A percentile compares a stretch with the other conserved stretches of the same genome.
These are phyloP conservation scores for Persicaria tinctoria DNA, from an alignment of 148 eudicot species.

Conservation along the genomic window DNA sequence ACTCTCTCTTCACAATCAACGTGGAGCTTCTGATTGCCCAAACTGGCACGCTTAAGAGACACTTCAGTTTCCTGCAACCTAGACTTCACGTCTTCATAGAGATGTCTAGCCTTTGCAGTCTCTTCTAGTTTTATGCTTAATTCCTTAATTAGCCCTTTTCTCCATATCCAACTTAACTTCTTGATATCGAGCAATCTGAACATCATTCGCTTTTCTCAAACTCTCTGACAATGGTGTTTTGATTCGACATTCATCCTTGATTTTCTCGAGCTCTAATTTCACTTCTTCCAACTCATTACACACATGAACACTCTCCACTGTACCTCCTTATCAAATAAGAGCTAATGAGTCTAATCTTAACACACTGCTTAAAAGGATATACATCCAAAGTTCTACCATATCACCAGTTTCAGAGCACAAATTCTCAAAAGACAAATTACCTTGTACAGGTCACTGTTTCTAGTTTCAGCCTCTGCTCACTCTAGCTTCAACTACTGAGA, in stretches of 20 bases:
- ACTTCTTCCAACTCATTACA: slow-evolving; percentile 45
- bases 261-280: slow-evolving; percentile 38
- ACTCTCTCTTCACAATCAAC: slow-evolving; percentile 40
- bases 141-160: slow-evolving; percentile 28
- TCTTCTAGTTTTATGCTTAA: slow-evolving; percentile 46
- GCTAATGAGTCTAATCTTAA: not conserved
- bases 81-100: slow-evolving; percentile 42
- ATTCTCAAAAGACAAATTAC: slow-evolving; percentile 21
- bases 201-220: slow-evolving; percentile 46
- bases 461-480: slow-evolving; percentile 35
- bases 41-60: slow-evolving; percentile 37
- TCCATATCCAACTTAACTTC: slow-evolving; percentile 45
- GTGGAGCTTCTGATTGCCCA: slow-evolving; percentile 40
- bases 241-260: slow-evolving; percentile 38
- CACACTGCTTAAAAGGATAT: not conserved
- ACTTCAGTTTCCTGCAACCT: slow-evolving; percentile 40
- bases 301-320: slow-evolving; percentile 32
- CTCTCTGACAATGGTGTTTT: slow-evolving; percentile 41
- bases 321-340: not conserved
- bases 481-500: slow-evolving; percentile 72
- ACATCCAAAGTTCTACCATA: too few species aligned
- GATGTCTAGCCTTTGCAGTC: slow-evolving; percentile 34
- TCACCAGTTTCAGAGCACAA: too few species aligned
- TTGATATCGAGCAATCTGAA: slow-evolving; percentile 32
- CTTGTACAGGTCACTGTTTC: slow-evolving; percentile 53